A percentile compares a stretch with the other conserved stretches of the same genome.
Conservation (phyloP, 495 filamentous ascomycete genomes). For the Lasiosphaeris hirsuta region DNA sequence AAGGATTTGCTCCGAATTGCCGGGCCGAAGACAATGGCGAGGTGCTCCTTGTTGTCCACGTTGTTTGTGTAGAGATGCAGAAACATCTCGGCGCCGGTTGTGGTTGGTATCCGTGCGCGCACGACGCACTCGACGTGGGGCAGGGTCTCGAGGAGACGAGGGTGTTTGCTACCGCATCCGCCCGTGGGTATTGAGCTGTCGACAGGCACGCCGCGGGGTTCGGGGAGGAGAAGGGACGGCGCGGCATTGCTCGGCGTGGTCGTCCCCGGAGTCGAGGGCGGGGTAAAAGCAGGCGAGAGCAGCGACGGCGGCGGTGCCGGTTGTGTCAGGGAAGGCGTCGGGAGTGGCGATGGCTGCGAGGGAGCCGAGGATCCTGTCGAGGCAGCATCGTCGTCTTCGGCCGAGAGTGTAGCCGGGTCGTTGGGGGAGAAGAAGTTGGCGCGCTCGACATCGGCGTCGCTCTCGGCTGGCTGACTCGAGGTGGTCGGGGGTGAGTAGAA, state of each 20-base stretch:
- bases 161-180: slow-evolving; percentile 54
- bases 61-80: slow-evolving; percentile 92
- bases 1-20: slow-evolving; percentile 76
- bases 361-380: slow-evolving; percentile 15
- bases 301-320: slow-evolving; percentile 45
- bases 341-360: slow-evolving; percentile 1
- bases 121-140: slow-evolving; percentile 79
- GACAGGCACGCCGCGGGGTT: slow-evolving; percentile 51
- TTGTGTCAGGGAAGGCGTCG: slow-evolving; percentile 12
- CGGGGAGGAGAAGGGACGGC: slow-evolving; percentile 13
- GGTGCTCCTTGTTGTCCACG: slow-evolving; percentile 90
- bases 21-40: slow-evolving; percentile 95
- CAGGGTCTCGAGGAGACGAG: slow-evolving; percentile 63
- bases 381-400: slow-evolving; percentile 2
- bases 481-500: slow-evolving; percentile 47
- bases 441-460: slow-evolving; percentile 19
- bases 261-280: slow-evolving; percentile 70
- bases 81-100: slow-evolving; percentile 91
- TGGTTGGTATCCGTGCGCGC: slow-evolving; percentile 80
- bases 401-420: slow-evolving; percentile 1
- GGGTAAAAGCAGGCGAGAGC: slow-evolving; percentile 75
- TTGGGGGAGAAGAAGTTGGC: slow-evolving; percentile 20
- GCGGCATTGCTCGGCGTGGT: slow-evolving; percentile 43
- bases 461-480: slow-evolving; percentile 17
- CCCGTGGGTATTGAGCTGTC: slow-evolving; percentile 50